Conservation (phyloP, 1,284 basidiomycete species). For the Phylloporus sp. region DNA sequence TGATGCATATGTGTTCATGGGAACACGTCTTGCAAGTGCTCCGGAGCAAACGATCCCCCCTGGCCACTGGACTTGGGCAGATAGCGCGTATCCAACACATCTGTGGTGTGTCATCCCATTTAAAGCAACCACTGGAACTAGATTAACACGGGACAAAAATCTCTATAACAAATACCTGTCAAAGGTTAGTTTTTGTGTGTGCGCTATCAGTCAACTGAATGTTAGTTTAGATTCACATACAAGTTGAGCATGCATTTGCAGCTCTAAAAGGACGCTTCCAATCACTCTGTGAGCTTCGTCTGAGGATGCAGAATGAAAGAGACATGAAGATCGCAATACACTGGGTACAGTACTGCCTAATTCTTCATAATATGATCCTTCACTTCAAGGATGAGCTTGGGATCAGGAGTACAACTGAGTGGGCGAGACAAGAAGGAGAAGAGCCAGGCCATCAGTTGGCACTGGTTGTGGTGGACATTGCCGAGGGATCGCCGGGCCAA, state of each 20-base stretch:
- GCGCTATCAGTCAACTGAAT: neutral
- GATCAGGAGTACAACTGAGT: neutral
- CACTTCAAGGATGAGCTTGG: neutral
- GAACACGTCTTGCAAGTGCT: neutral
- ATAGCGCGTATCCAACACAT: constrained; percentile 6
- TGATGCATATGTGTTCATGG: constrained; percentile 12
- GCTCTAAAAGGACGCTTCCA: constrained; percentile 1
- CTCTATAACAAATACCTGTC: constrained; percentile 3
- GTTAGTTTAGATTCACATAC: neutral
- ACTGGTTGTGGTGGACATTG: too few relatives aligned
- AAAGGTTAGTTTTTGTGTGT: neutral
- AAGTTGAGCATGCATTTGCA: constrained; percentile 3
- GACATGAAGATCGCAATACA: neutral
- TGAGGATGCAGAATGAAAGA: neutral
- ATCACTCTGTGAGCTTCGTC: neutral
- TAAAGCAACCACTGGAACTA: constrained; percentile 3
- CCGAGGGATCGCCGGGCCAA: too few relatives aligned
- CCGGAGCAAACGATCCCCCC: neutral
- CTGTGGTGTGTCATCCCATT: constrained; percentile 20
- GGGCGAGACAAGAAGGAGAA: too few relatives aligned
- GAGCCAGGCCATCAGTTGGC: too few relatives aligned
- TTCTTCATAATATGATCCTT: constrained; percentile 4
- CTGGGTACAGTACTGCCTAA: neutral
- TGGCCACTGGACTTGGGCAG: constrained; percentile 13
- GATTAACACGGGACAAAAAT: too few relatives aligned